Evolutionary conservation across 805 yeast species (phyloP), one percentile per base, ranked within the genome.

Genomic region (Lipomyces starkeyi): DNA sequence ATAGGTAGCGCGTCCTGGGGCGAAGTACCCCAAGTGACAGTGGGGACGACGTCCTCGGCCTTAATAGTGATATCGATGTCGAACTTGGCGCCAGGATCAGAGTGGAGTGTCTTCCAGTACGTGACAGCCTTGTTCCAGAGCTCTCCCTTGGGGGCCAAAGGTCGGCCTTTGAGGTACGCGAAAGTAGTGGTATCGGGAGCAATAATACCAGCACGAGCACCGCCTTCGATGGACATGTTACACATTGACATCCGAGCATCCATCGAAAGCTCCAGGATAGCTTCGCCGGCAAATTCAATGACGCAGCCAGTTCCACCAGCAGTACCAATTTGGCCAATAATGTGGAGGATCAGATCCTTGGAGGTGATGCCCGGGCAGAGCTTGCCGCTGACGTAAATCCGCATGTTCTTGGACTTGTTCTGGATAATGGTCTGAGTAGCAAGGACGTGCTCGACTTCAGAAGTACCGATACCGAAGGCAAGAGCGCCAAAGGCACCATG

Each of bases 151-250:
- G 99, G 99, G 71, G 97, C 94, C 74, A 95, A 85, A 56, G 98
- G 98, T 78, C 97, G 87, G 70, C 96, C 97, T 82, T 93, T 88
- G 75, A 95, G 84, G 81, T 95, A 95, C 68, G 89, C 89, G 76
- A 90, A 91, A 35, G 98, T 94, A 63, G 79, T 88, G 72, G 93
- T 90, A 78, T 95, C 99, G 9, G 99, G 99, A 73, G 89, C 91
- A 78, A 95, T 94, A 98, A 95, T 92, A 81, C 99, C 99, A 34
- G 99, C 98, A 83, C 99, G 89, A 20, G 99, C 99, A 82, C 99
- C 99, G 68, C 90, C 99, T 83, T 95, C 99, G 76, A 95, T 94
- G 58, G 98, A 89, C 99, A 95, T 95, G 80, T 95, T 95, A 86
- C 99, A 95, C 84, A 95, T 95, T 64, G 98, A 93, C 99, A 95